Percentiles rank a stretch among this genome's conserved stretches.
Conservation (phyloP, 1,284 basidiomycete genomes). For the Tetrapyrgos nigripes region DNA sequence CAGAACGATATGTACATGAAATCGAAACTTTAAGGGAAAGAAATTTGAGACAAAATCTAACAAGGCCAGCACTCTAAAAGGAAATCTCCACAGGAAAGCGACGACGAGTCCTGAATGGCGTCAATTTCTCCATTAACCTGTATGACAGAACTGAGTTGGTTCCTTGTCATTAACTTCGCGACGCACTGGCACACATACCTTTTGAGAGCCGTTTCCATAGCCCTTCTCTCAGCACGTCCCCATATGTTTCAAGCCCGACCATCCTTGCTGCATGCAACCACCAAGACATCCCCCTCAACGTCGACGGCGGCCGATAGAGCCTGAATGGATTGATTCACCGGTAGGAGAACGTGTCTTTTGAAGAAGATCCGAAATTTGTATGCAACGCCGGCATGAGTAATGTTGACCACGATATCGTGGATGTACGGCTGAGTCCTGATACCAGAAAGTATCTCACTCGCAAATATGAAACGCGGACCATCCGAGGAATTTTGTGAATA, state of each 20-base stretch:
- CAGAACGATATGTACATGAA: no score
- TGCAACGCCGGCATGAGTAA: neutral
- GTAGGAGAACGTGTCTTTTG: constrained; percentile 3
- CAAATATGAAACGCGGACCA: neutral
- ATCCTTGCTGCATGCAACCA: neutral
- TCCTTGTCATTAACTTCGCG: no score
- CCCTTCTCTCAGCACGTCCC: neutral
- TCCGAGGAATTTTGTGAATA: neutral
- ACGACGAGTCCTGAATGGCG: no score
- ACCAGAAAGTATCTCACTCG: neutral
- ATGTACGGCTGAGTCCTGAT: neutral
- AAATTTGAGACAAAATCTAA: no score
- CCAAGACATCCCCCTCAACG: neutral
- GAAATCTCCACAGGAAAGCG: no score
- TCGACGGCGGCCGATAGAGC: neutral
- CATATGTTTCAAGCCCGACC: neutral
- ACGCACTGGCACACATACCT: no score
- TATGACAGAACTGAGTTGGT: no score
- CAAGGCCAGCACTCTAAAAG: no score
- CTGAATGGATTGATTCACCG: constrained; percentile 1
- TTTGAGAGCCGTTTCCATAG: no score
- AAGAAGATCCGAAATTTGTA: constrained; percentile 5
- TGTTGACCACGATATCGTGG: constrained; percentile 1
- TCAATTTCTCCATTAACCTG: no score
- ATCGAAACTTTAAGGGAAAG: no score